Evolutionary conservation across 169 alveolate genomes (phyloP).

Genomic region (Perkinsus olseni): DNA sequence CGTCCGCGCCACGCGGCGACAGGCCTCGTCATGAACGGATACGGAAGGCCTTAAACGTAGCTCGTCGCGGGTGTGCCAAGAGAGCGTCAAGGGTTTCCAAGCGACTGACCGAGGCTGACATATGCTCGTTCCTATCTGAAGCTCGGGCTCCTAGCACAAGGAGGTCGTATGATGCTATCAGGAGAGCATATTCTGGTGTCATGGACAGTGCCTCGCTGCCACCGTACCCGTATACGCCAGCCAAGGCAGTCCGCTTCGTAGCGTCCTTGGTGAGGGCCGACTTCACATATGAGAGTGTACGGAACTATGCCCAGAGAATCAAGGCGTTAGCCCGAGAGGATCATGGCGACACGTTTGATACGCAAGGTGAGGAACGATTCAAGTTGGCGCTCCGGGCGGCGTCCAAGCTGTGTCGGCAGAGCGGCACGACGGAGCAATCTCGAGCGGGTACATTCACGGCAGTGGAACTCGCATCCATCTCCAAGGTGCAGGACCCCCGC

Average conservation of each 20-base stretch:
- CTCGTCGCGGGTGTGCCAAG: not conserved
- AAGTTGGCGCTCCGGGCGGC: not conserved
- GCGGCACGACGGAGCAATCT: not conserved
- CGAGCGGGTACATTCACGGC: not conserved
- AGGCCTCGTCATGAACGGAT: too few relatives aligned
- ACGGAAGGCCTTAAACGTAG: too few relatives aligned
- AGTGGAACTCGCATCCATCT: not conserved
- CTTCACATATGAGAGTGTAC: not conserved
- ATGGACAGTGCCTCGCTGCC: not conserved
- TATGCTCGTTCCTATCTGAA: not conserved
- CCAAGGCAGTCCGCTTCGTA: not conserved
- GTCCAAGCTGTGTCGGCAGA: not conserved
- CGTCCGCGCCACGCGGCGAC: too few relatives aligned
- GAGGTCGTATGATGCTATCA: not conserved
- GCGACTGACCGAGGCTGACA: not conserved
- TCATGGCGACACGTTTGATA: not conserved
- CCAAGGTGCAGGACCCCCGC: not conserved
- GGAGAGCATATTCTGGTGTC: not conserved
- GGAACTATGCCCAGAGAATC: not conserved
- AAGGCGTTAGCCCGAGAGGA: not conserved
- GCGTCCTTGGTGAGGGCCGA: not conserved
- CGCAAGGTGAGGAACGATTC: not conserved
- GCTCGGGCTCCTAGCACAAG: not conserved
- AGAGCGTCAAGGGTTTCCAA: not conserved
- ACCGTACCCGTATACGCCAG: not conserved